Evolutionary conservation across 352 stramenopile species (phyloP), one percentile per base, ranked within the genome.

Genomic region (Pythium brachiatum): DNA sequence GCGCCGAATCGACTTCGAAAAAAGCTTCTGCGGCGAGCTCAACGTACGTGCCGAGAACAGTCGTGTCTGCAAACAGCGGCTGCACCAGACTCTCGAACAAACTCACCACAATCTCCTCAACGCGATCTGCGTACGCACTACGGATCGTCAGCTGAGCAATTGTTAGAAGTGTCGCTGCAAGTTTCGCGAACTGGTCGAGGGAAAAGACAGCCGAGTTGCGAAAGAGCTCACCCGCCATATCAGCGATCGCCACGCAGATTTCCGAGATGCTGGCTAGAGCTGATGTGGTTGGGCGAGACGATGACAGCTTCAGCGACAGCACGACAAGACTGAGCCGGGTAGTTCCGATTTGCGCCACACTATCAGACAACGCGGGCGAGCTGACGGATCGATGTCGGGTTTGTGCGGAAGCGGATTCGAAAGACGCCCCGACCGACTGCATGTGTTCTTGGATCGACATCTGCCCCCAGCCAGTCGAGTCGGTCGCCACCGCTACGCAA

Each of bases 401-500:
- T 18, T 31, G 46, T 2, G 47, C 47, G 1, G 56, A 23, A 21
- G 51, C 13, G 9, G 20, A 27, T 20, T 21, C n/a, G 15, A 66
- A 32, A 3, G 50, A 9, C 18, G 53, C 9, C 16, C 21, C 41
- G 21, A 34, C 51, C 16, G 58, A 9, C 32, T 47, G 29, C 2
- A 66, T 1, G 16, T 66, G 59, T 0, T 25, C 48, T 23, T 41
- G 36, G 2, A 66, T 31, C 2, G 59, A 50, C 12, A 60, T 38
- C 53, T 66, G 59, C 1, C 52, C 50, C 61, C 61, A 68, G 3
- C 53, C 41, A 20, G 16, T 36, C 8, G 29, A 60, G n/a, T 66
- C 44, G 23, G 34, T 50, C 2, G 26, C 36, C 12, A 41, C 31
- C 0, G 53, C 60, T 7, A 52, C 21, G 21, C 52, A 61, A n/a